A percentile compares a stretch with the other conserved stretches of the same genome.
Evolutionary conservation across 495 filamentous ascomycete species (phyloP).

Genomic region (Melanomma pulvis-pyrius): DNA sequence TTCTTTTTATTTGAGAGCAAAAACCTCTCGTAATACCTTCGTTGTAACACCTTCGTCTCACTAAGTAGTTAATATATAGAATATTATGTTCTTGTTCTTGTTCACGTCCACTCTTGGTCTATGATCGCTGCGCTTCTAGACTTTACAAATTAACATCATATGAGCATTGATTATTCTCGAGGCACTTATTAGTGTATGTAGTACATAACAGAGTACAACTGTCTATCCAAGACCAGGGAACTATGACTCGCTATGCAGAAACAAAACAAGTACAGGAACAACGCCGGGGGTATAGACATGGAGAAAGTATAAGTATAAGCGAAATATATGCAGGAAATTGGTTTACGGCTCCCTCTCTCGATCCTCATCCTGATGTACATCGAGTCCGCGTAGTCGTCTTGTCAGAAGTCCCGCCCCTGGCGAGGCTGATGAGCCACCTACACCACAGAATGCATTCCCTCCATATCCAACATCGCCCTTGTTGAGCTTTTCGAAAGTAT

Average conservation of each 20-base stretch:
- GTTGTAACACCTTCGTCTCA: no score
- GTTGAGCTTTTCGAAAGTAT: conserved; percentile 65
- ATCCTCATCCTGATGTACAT: conserved; percentile 31
- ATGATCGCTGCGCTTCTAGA: no score
- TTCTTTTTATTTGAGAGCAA: no score
- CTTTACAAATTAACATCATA: no score
- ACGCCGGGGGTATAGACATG: conserved; percentile 6
- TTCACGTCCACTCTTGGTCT: no score
- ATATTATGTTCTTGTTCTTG: no score
- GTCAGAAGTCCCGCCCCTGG: conserved; percentile 41
- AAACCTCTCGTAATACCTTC: no score
- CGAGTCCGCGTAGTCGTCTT: conserved; percentile 42
- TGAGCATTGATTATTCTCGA: no score
- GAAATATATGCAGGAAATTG: neutral
- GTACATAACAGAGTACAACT: neutral
- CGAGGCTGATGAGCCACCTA: conserved; percentile 1
- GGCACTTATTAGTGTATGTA: neutral
- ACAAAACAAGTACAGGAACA: neutral
- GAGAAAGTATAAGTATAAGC: no score
- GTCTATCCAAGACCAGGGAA: neutral
- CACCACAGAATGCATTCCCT: conserved; percentile 58
- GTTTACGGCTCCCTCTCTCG: neutral
- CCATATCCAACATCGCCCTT: conserved; percentile 70
- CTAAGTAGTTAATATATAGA: no score
- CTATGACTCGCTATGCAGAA: neutral